phyloP scores from a whole-genome alignment of 192 early-diverging fungal species.

The Jimgerdemannia lactiflua region DNA sequence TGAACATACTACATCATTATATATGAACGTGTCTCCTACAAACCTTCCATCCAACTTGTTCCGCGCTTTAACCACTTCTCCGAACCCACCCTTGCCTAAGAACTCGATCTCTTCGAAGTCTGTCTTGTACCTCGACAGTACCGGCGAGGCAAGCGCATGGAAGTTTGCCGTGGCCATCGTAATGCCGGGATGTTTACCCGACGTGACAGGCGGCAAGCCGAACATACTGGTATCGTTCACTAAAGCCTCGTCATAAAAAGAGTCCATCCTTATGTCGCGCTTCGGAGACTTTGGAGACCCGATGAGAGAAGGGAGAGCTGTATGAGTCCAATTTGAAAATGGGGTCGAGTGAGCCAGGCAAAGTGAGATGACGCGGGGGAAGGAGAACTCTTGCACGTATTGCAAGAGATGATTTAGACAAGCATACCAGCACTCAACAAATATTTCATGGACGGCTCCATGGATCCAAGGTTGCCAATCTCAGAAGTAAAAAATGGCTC shows the following conservation, averaged over 20 bases:
- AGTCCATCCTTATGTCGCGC: not conserved
- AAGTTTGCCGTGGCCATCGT: slow-evolving; percentile 23
- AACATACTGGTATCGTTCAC: not conserved
- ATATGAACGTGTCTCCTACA: not conserved
- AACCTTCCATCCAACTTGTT: slow-evolving; percentile 73
- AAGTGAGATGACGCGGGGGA: too few species aligned
- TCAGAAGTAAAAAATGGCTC: slow-evolving; percentile 66
- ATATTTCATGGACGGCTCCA: not conserved
- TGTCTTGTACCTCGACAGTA: slow-evolving; percentile 59
- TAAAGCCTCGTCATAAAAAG: slow-evolving; percentile 4
- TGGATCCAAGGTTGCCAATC: slow-evolving; percentile 19
- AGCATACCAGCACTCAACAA: not conserved
- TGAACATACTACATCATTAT: too few species aligned
- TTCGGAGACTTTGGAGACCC: too few species aligned
- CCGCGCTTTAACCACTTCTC: slow-evolving; percentile 90
- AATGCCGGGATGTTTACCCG: slow-evolving; percentile 17
- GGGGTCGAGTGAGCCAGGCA: too few species aligned
- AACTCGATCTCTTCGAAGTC: slow-evolving; percentile 84
- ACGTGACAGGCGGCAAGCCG: slow-evolving; percentile 6
- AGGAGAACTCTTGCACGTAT: too few species aligned
- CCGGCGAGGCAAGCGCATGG: slow-evolving; percentile 6
- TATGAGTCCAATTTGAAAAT: too few species aligned
- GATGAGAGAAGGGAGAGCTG: too few species aligned
- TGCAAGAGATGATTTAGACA: too few species aligned
- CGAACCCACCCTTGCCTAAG: slow-evolving; percentile 83